phyloP scores from a whole-genome alignment of 1,139 yeast genomes.

The Yamadazyma friedrichii region DNA sequence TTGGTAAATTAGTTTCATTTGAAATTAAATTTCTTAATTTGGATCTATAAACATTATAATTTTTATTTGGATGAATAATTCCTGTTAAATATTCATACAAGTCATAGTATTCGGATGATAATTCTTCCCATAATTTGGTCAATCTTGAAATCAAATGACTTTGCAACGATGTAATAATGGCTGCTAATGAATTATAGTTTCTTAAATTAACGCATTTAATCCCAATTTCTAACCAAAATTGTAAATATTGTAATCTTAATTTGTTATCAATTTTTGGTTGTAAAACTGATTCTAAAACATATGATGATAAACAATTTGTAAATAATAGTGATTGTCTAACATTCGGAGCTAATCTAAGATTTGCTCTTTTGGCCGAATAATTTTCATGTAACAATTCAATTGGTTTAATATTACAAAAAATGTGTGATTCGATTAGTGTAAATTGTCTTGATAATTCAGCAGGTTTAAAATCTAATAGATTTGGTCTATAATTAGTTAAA shows the following conservation, averaged over 20 bases:
- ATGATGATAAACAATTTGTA: slow-evolving; percentile 78
- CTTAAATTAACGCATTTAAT: slow-evolving; percentile 77
- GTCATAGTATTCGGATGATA: slow-evolving; percentile 64
- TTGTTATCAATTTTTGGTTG: slow-evolving; percentile 50
- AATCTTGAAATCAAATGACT: slow-evolving; percentile 76
- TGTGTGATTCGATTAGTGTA: slow-evolving; percentile 72
- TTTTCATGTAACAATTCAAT: slow-evolving; percentile 76
- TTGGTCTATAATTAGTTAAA: slow-evolving; percentile 47
- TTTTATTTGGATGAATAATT: slow-evolving; percentile 80
- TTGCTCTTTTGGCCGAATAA: slow-evolving; percentile 63
- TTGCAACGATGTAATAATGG: slow-evolving; percentile 82
- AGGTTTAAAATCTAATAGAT: slow-evolving; percentile 69
- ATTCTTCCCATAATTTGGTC: slow-evolving; percentile 59
- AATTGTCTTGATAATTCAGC: slow-evolving; percentile 83
- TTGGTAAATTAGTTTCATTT: slow-evolving; percentile 60
- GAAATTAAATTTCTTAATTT: slow-evolving; percentile 57
- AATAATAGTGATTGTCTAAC: slow-evolving; percentile 66
- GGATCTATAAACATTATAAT: slow-evolving; percentile 71
- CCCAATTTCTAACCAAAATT: slow-evolving; percentile 83
- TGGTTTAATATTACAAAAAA: slow-evolving; percentile 66
- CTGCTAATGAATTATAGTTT: slow-evolving; percentile 85
- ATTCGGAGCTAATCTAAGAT: slow-evolving; percentile 67
- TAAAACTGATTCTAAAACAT: slow-evolving; percentile 76
- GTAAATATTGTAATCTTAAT: slow-evolving; percentile 58
- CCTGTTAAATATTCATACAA: slow-evolving; percentile 66